Conservation (phyloP, 192 early-diverging fungal genomes). For the Chytriomyces hyalinus region DNA sequence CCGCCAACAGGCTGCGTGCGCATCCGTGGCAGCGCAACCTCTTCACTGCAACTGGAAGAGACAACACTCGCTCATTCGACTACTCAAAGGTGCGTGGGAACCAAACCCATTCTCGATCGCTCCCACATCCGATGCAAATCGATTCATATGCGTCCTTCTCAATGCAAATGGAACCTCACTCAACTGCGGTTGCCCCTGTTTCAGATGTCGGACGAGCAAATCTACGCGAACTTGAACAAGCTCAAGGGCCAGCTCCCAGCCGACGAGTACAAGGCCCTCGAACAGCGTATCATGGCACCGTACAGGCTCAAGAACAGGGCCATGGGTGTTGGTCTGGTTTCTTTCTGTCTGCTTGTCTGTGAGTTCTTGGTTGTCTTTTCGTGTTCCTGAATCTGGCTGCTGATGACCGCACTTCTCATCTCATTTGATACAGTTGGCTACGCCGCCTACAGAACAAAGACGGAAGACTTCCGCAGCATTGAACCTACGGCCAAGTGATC, state of each 20-base stretch:
- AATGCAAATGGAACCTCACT: background rate
- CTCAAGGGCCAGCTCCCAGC: conserved; percentile 9
- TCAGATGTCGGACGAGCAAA: conserved; percentile 22
- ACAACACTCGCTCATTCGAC: conserved; percentile 1
- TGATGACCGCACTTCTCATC: background rate
- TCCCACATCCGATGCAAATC: background rate
- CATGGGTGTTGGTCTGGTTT: background rate
- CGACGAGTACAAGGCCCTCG: conserved; percentile 11
- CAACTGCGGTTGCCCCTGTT: background rate
- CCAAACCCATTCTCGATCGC: background rate
- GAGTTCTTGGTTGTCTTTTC: background rate
- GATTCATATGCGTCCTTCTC: background rate
- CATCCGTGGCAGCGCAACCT: background rate
- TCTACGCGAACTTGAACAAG: conserved; percentile 17
- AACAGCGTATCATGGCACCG: conserved; percentile 20
- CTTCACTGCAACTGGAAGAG: background rate
- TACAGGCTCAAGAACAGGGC: conserved; percentile 27
- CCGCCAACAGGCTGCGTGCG: too few species aligned
- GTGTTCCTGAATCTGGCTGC: background rate
- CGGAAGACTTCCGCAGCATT: conserved; percentile 18
- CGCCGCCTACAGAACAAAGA: conserved; percentile 26
- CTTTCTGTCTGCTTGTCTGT: conserved; percentile 9
- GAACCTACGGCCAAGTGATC: conserved; percentile 5
- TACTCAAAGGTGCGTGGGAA: conserved; percentile 2
- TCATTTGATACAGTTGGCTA: conserved; percentile 7